Base-by-base conservation (phyloP, 768 basidiomycete genomes). In the Hemileccinum impolitum region DNA sequence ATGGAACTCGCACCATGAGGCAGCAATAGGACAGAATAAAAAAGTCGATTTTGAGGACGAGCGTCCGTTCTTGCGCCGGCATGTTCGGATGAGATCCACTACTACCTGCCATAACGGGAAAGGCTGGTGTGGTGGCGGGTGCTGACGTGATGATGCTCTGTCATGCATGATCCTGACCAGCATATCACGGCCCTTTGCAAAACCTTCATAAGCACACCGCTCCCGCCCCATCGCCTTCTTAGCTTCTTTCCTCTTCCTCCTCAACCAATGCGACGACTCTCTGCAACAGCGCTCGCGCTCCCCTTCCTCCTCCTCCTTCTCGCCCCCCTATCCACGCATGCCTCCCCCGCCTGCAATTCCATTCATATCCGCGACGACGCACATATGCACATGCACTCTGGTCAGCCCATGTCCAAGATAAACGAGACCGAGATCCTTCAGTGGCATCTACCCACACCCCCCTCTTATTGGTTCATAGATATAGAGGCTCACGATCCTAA, bases 391-490 rank as follows among this genome's bases (percentile, higher is more conserved):
- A 72, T 80, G 60, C 69, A 72, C 47, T 70, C 71, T 37, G 75
- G 61, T 1, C 74, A 73, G 4, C 84, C 85, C 13, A 54, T 81
- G 21, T 55, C 75, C n/a, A 71, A 77, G 51, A 72, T 94, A 47
- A 90, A 94, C 65, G 93, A 94, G 63, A 86, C 87, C 0, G 81
- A 86, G 46, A 70, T 93, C 41, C 71, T 80, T 28, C 63, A 79
- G 55, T 68, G 72, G 47, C 90, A 94, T 63, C 63, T 72, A 0
- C 82, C 84, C 0, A 87, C 85, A 0, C 88, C 88, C 0, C 81
- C 84, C 0, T 92, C 90, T 3, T 95, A 92, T 66, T 91, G 82
- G 67, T 83, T 87, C 13, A 78, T 86, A 55, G 93, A 94, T 65
- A 78, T 84, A 63, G 82, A 87, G 31, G 74, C 77, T 42, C 65